Percentiles rank a stretch among this genome's conserved stretches.
phyloP scores from a whole-genome alignment of 2,329 filamentous ascomycete species.

The Chaetomiaceae sp. region DNA sequence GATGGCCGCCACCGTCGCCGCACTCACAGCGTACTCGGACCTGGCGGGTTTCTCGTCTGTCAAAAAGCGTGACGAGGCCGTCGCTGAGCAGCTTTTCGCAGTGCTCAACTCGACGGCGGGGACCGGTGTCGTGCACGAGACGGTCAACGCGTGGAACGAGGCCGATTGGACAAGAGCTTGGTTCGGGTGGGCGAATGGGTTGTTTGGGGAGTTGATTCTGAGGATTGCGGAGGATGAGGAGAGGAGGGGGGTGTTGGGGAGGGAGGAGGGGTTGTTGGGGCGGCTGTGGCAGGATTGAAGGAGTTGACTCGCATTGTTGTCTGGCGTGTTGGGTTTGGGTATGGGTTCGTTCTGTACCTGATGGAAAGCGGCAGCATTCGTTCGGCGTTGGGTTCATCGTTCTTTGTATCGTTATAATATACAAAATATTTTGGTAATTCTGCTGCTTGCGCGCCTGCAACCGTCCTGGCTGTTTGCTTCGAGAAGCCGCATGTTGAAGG shows the following conservation, averaged over 20 bases:
- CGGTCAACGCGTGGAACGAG: conserved; percentile 40
- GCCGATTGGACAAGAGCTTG: conserved; percentile 41
- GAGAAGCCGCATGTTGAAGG: too few relatives aligned
- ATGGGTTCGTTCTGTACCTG: not conserved
- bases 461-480: too few relatives aligned
- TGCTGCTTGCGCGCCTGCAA: too few relatives aligned
- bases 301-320: not conserved
- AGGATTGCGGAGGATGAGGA: conserved; percentile 31
- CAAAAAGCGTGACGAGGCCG: conserved; percentile 31
- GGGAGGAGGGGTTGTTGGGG: conserved; percentile 27
- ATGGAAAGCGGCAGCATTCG: not conserved
- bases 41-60: conserved; percentile 24
- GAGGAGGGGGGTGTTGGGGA: conserved; percentile 16
- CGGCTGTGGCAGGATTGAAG: conserved; percentile 30
- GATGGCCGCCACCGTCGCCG: conserved; percentile 51
- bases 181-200: conserved; percentile 43
- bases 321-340: too few relatives aligned
- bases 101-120: conserved; percentile 39
- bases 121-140: conserved; percentile 47
- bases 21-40: conserved; percentile 41
- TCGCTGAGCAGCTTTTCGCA: conserved; percentile 34
- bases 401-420: too few relatives aligned
- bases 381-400: not conserved
- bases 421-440: not conserved
- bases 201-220: conserved; percentile 40